These are phyloP conservation scores for Aspergillus ochraceoroseus DNA, from an alignment of 2,329 filamentous ascomycete species.

Conservation along the genomic window DNA sequence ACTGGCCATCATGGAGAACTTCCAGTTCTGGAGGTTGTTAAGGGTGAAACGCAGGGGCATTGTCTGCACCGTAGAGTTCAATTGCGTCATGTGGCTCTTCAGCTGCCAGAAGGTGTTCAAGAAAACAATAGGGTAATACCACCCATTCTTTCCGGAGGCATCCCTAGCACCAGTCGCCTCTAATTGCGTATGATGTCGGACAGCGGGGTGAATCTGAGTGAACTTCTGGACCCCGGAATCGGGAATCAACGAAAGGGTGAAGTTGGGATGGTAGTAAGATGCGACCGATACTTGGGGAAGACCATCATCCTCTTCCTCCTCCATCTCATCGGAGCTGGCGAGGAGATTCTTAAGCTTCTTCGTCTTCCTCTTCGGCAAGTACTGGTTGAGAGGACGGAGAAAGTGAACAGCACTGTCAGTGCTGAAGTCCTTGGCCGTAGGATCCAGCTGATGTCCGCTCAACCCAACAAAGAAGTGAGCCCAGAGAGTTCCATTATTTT, in stretches of 20 bases:
- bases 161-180: constrained; percentile 80
- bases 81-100: constrained; percentile 78
- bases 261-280: constrained; percentile 93
- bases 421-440: constrained; percentile 66
- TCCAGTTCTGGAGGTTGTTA: constrained; percentile 78
- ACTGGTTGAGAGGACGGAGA: constrained; percentile 77
- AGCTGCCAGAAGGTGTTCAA: constrained; percentile 98
- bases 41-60: constrained; percentile 79
- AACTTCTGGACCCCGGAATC: constrained; percentile 68
- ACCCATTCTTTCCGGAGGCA: constrained; percentile 76
- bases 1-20: constrained; percentile 77
- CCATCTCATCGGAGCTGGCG: constrained; percentile 48
- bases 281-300: constrained; percentile 64
- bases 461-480: constrained; percentile 88
- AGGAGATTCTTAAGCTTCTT: constrained; percentile 84
- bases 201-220: constrained; percentile 63
- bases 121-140: constrained; percentile 89
- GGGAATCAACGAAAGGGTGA: constrained; percentile 81
- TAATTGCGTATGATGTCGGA: constrained; percentile 71
- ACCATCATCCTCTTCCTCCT: constrained; percentile 50
- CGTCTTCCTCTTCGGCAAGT: constrained; percentile 84
- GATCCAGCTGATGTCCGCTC: constrained; percentile 70
- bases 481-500: constrained; percentile 90
- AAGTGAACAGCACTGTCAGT: constrained; percentile 75
- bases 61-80: constrained; percentile 82